A percentile compares a stretch with the other conserved stretches of the same genome.
Conservation (phyloP, 2,329 filamentous ascomycete genomes). For the Calonectria pseudoreteaudii region DNA sequence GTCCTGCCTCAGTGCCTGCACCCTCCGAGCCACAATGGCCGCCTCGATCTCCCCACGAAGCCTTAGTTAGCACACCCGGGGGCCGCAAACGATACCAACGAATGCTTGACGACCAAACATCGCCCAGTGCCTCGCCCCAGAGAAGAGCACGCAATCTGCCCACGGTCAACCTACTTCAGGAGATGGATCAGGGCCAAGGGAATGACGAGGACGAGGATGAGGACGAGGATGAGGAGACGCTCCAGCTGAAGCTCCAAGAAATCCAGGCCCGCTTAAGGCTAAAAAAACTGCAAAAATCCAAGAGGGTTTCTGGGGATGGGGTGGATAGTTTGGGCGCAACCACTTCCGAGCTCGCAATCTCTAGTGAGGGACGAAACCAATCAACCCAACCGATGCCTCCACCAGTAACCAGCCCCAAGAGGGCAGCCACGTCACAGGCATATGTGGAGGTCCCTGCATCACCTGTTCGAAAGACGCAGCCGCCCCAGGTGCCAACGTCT, state of each 20-base stretch:
- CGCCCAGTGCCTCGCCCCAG: conserved; percentile 75
- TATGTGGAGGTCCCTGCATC: conserved; percentile 80
- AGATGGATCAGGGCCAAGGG: conserved; percentile 47
- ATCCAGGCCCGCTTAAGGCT: conserved; percentile 90
- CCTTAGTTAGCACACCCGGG: conserved; percentile 75
- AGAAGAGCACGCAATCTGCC: conserved; percentile 39
- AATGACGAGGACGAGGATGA: conserved; percentile 64
- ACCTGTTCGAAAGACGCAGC: conserved; percentile 72
- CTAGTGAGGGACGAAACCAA: conserved; percentile 33
- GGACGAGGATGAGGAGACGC: conserved; percentile 85
- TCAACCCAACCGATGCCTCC: conserved; percentile 43
- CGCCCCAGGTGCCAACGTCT: conserved; percentile 70
- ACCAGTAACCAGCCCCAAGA: conserved; percentile 33
- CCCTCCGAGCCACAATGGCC: conserved; percentile 71
- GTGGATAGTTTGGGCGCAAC: conserved; percentile 31
- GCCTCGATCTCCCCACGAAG: conserved; percentile 74
- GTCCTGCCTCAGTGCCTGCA: conserved; percentile 38
- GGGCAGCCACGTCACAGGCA: conserved; percentile 43
- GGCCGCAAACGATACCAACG: conserved; percentile 82
- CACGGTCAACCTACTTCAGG: conserved; percentile 47
- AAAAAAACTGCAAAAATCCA: conserved; percentile 79
- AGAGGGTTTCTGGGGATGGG: conserved; percentile 33
- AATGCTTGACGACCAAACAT: conserved; percentile 72
- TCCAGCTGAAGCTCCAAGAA: conserved; percentile 86
- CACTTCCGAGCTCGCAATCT: conserved; percentile 39